These are phyloP conservation scores for Schoenoplectus triqueter DNA, from an alignment of 202 grass and related monocot genomes.

Conservation along the genomic window DNA sequence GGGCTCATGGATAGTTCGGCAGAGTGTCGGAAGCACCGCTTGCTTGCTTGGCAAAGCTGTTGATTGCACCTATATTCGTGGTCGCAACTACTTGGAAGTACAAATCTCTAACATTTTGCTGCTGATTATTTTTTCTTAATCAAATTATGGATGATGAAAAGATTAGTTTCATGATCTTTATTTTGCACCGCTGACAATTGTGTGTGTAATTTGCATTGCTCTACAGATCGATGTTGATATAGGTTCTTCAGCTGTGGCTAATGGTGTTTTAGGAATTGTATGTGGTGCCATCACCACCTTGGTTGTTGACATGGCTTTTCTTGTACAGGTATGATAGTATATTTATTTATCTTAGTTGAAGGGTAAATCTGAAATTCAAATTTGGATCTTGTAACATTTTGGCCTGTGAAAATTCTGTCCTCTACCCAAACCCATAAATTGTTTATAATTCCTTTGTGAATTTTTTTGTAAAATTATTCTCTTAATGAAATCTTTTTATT, in stretches of 20 bases:
- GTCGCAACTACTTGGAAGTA: slow-evolving; percentile 81
- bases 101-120: slow-evolving; percentile 28
- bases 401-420: background rate
- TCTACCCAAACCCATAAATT: background rate
- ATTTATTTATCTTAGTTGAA: background rate
- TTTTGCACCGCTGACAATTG: slow-evolving; percentile 3
- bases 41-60: slow-evolving; percentile 94
- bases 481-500: slow-evolving; percentile 26
- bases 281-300: slow-evolving; percentile 79
- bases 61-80: slow-evolving; percentile 79
- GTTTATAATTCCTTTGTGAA: background rate
- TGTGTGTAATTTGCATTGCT: slow-evolving; percentile 25
- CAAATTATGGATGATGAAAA: background rate
- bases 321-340: slow-evolving; percentile 65
- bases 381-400: background rate
- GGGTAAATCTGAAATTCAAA: slow-evolving; percentile 6
- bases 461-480: background rate
- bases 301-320: slow-evolving; percentile 95
- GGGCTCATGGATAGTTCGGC: slow-evolving; percentile 98
- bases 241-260: slow-evolving; percentile 89
- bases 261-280: slow-evolving; percentile 89
- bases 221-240: slow-evolving; percentile 92
- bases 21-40: slow-evolving; percentile 84
- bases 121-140: slow-evolving; percentile 5
- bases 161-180: background rate